Percentiles rank a stretch among this genome's conserved stretches.
phyloP scores from a whole-genome alignment of 768 basidiomycete genomes.

The Gymnopilus dilepis region DNA sequence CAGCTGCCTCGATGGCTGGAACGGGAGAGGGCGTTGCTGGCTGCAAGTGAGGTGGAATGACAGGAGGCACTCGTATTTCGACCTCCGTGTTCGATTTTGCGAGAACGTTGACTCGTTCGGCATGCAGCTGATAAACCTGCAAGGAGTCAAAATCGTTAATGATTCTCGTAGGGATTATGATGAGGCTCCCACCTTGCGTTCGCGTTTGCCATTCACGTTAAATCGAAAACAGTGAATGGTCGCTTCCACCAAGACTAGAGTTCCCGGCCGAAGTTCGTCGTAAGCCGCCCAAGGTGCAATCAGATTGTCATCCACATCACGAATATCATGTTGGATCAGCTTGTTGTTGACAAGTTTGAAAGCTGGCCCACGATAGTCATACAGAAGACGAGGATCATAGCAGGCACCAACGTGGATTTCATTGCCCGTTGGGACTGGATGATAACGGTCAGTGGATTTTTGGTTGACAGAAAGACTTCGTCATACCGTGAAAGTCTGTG shows the following conservation, averaged over 20 bases:
- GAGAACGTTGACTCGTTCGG: neutral
- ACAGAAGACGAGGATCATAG: neutral
- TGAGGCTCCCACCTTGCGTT: neutral
- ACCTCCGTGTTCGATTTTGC: neutral
- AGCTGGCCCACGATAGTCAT: neutral
- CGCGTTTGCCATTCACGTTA: neutral
- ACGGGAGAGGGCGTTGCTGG: neutral
- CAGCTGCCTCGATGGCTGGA: neutral
- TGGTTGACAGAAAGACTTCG: neutral
- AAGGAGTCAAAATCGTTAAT: neutral
- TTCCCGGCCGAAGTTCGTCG: neutral
- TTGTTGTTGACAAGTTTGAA: neutral
- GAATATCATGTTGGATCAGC: neutral
- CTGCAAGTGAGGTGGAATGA: neutral
- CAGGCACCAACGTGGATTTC: neutral
- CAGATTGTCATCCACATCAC: neutral
- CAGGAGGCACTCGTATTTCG: neutral
- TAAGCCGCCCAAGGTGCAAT: neutral
- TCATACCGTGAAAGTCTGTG: neutral
- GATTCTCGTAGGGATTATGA: neutral
- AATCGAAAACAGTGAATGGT: neutral
- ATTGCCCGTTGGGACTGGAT: neutral
- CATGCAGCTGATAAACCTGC: neutral
- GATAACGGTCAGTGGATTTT: neutral
- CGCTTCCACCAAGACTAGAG: neutral